Percentiles rank a stretch among this genome's conserved stretches.
phyloP scores from a whole-genome alignment of 768 basidiomycete species.

The Hygrophorus pudorinus region DNA sequence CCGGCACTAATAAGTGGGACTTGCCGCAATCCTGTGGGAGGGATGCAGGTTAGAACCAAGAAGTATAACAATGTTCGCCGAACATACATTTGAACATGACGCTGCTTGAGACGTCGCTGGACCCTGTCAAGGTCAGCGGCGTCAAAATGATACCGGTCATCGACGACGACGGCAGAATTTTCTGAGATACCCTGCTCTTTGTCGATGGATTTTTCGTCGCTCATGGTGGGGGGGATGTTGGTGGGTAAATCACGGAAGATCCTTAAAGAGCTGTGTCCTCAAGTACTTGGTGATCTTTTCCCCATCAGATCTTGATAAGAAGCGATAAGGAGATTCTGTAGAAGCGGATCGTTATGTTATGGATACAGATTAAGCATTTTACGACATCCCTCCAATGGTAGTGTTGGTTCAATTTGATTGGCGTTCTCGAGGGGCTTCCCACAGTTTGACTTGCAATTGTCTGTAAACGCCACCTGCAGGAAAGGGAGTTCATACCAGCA shows the following conservation, averaged over 20 bases:
- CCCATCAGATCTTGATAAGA: not conserved
- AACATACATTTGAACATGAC: constrained; percentile 69
- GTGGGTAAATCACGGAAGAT: not conserved
- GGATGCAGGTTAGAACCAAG: not conserved
- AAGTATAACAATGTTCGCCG: not conserved
- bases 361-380: too few relatives aligned
- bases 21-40: constrained; percentile 48
- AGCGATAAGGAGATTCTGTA: too few relatives aligned
- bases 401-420: too few relatives aligned
- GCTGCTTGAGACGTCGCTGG: constrained; percentile 63
- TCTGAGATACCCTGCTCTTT: not conserved
- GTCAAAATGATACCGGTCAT: constrained; percentile 37
- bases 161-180: not conserved
- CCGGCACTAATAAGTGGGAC: constrained; percentile 10
- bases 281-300: not conserved
- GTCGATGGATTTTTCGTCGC: not conserved
- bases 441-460: too few relatives aligned
- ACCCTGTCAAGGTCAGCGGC: constrained; percentile 59
- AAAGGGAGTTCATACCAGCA: too few relatives aligned
- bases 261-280: not conserved
- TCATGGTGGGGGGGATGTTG: not conserved
- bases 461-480: too few relatives aligned
- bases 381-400: too few relatives aligned
- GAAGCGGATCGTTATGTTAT: too few relatives aligned
- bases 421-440: too few relatives aligned